Evolutionary conservation across 73 alveolate genomes (phyloP).

Genomic region (Paraurostyla sp.): DNA sequence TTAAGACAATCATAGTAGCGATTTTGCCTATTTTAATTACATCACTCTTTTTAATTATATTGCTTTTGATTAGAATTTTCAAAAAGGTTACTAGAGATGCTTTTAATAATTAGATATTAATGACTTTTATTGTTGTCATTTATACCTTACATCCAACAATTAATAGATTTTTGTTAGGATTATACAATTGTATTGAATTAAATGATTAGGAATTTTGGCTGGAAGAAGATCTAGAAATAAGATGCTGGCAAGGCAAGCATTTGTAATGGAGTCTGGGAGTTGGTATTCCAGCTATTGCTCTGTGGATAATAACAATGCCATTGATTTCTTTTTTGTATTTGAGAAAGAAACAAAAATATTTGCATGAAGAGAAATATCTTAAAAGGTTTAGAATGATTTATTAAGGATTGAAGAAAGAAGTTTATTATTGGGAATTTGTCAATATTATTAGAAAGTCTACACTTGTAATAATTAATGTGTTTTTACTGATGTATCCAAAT

Average conservation of each 20-base stretch:
- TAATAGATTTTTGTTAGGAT: neutral
- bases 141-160: conserved; percentile 38
- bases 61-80: neutral
- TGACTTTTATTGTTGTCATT: neutral
- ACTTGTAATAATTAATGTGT: conserved; percentile 11
- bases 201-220: conserved; percentile 53
- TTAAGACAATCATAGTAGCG: conserved; percentile 30
- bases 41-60: neutral
- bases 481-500: neutral
- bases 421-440: conserved; percentile 44
- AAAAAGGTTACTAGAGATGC: neutral
- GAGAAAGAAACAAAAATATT: neutral
- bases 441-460: neutral
- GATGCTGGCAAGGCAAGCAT: conserved; percentile 57
- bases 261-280: neutral
- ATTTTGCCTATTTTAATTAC: neutral
- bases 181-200: conserved; percentile 37
- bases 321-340: conserved; percentile 11
- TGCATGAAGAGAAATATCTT: conserved; percentile 13
- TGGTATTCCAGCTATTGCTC: conserved; percentile 40
- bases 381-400: conserved; percentile 42
- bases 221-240: conserved; percentile 7
- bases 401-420: conserved; percentile 58
- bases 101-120: neutral
- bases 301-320: conserved; percentile 68